Base-by-base conservation (phyloP, 202 grass and related monocot species). In the Saccharum hybrid region DNA sequence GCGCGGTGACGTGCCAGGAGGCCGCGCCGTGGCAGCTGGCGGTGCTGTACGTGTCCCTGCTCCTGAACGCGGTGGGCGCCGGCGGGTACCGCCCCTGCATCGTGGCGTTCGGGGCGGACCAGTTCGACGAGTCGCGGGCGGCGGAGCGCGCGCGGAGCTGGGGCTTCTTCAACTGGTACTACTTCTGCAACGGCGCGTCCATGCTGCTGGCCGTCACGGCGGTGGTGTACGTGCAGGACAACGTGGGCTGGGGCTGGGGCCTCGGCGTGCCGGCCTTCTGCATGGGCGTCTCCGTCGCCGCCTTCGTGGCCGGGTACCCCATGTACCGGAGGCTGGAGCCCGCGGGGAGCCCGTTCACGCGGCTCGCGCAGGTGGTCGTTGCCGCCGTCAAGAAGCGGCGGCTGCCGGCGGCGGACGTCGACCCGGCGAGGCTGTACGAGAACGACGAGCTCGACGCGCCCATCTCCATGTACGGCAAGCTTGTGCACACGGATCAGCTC, bases 81-180 rank as follows among this genome's bases (percentile, higher is more conserved):
- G 94, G 94, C 31, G 94, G 94, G 41, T 90, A 90, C 86, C 78
- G 94, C 9, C 88, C 94, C 4, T 97, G 92, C 92, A 80, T 97
- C 26, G 94, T 94, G 45, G 92, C 90, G 75, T 97, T 97, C 69
- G 94, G 94, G 15, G 94, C 92, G 0, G 94, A 97, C 84, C 94
- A 97, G 86, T 92, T 97, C 40, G 88, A 92, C 68, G 83, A 92
- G 86, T 80, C 86, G 13, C 34, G 68, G 8, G 42, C 87, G 10
- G 87, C 92, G 74, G 92, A 90, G 88, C 82, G 77, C 14, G 76
- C 85, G 0, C 76, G 76, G 16, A 86, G 60, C 22, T 97, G 90
- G 94, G 89, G 86, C 64, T 97, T 92, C 92, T 97, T 97, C 86
- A 97, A 97, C 92, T 92, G 92, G 88, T 97, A 97, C 81, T 97